A percentile compares a stretch with the other conserved stretches of the same genome.
Conservation (phyloP, 2,329 filamentous ascomycete species). For the Penicillium sp. region DNA sequence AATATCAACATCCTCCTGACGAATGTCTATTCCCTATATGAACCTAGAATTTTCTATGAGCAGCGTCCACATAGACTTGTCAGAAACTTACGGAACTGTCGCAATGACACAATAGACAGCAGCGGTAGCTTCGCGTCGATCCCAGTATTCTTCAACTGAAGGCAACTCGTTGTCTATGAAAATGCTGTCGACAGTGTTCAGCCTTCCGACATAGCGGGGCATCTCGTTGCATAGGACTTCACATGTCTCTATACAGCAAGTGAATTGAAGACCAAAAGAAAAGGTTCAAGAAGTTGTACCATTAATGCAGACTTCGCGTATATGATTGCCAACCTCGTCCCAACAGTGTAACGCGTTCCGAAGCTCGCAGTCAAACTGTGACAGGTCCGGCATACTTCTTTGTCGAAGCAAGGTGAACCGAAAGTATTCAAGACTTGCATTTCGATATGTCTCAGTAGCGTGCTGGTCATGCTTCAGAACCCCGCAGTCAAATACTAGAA, state of each 20-base stretch:
- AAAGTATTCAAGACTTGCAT: not conserved
- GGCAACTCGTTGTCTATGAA: conserved; percentile 1
- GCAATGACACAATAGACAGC: conserved; percentile 2
- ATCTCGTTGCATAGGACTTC: conserved; percentile 2
- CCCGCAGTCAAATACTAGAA: not conserved
- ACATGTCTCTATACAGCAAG: not conserved
- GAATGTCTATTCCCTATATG: not conserved
- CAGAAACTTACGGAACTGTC: not conserved
- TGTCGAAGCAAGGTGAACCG: not conserved
- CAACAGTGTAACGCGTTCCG: not conserved
- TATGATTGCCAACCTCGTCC: not conserved
- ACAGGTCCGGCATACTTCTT: not conserved
- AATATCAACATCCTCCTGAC: not conserved
- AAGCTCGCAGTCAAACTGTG: not conserved
- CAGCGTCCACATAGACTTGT: no score
- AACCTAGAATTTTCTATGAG: not conserved
- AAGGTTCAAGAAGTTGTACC: not conserved
- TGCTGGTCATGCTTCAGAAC: not conserved
- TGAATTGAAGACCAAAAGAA: not conserved
- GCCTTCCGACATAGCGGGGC: conserved; percentile 3
- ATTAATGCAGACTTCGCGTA: not conserved
- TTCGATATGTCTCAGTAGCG: not conserved
- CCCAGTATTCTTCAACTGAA: conserved; percentile 4
- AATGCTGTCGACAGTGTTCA: conserved; percentile 6
- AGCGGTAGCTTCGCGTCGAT: conserved; percentile 3